Base-by-base conservation (phyloP, 2,329 filamentous ascomycete species). In the Aspergillus sp. region DNA sequence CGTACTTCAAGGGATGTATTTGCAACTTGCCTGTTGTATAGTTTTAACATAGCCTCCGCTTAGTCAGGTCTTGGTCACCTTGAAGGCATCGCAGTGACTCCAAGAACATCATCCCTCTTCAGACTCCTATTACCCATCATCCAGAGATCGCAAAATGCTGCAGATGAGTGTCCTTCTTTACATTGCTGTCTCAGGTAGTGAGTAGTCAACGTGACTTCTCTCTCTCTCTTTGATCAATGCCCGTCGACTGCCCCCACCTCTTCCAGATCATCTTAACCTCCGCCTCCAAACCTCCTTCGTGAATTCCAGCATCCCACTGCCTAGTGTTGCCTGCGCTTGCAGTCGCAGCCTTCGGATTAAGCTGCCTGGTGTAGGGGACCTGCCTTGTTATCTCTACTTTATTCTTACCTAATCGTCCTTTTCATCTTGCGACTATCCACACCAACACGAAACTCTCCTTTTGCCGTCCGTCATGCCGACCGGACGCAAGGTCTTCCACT, bases 401-500 rank as follows among this genome's bases (percentile, higher is more conserved):
- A 45, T 23, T 38, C 9, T 19, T 35, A 22, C 12, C 37, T 54
- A 58, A 49, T 53, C 58, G 52, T 57, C 55, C 51, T 57, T 55
- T 44, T 58, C 33, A n/a, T 10, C 33, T 3, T 19, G 17, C 33
- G n/a, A 37, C 33, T 19, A 37, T 15, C 33, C 7, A 37, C 33
- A 17, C n/a, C 17, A n/a, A 37, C 33, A 37, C 33, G 7, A 10
- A 37, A 37, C n/a, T n/a, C 33, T 58, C 49, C 54, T 20, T n/a
- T 22, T 30, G 25, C 43, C 43, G 13, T 30, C 55, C 50, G 54
- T 49, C 56, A 72, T 72, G 69, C 66, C 69, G 53, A 58, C 66
- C 49, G 67, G 60, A 56, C 68, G 68, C 55, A 75, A 73, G 59
- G 65, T 72, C 54, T 73, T 76, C 54, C 71, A 75, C 60, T 77